Conservation (phyloP, 1,284 basidiomycete species). For the Spongiforma sp. region DNA sequence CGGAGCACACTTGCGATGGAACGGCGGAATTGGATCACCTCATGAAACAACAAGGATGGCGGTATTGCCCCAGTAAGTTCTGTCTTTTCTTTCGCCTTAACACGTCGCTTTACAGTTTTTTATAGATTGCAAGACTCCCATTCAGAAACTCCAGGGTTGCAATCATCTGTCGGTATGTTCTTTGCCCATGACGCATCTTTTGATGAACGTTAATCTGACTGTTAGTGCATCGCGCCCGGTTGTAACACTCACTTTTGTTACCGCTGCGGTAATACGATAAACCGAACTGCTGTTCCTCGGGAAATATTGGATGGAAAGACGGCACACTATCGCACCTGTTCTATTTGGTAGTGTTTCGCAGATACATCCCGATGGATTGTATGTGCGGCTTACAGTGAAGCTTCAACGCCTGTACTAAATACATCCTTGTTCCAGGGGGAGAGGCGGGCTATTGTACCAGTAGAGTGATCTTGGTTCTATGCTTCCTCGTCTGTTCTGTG, state of each 20-base stretch:
- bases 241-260: conserved; percentile 73
- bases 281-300: conserved; percentile 47
- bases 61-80: conserved; percentile 57
- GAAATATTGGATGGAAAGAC: conserved; percentile 50
- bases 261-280: conserved; percentile 55
- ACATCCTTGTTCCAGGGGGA: too few species aligned
- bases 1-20: conserved; percentile 62
- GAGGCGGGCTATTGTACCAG: too few species aligned
- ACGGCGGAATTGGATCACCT: conserved; percentile 56
- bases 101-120: not conserved
- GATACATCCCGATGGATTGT: too few species aligned
- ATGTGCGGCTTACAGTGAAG: too few species aligned
- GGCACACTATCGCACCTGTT: conserved; percentile 52
- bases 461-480: too few species aligned
- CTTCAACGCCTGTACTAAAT: too few species aligned
- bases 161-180: conserved; percentile 66
- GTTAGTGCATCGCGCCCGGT: conserved; percentile 58
- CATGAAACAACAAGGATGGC: conserved; percentile 58
- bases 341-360: conserved; percentile 36
- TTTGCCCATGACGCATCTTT: not conserved
- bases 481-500: too few species aligned
- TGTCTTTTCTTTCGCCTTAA: not conserved
- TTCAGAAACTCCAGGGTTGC: conserved; percentile 61
- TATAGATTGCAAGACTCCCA: conserved; percentile 61
- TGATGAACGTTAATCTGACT: not conserved